phyloP scores from a whole-genome alignment of 768 basidiomycete genomes.

The Candolleomyces aberdarensis region DNA sequence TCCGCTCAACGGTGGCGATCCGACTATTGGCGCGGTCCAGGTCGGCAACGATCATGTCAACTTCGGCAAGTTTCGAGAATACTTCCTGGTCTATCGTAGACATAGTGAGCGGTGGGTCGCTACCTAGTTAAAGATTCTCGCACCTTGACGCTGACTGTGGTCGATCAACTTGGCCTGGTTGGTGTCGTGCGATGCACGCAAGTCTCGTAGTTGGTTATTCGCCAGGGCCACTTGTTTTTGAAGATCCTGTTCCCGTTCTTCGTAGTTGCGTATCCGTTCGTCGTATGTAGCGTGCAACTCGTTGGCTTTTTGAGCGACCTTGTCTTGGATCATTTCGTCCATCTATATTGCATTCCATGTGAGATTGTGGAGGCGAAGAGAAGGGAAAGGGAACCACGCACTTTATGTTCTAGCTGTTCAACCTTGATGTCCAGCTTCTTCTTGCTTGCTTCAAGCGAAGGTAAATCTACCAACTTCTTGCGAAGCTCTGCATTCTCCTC shows the following conservation, averaged over 20 bases:
- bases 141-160: conserved; percentile 88
- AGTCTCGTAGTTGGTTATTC: conserved; percentile 85
- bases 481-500: conserved; percentile 84
- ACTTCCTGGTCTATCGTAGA: conserved; percentile 77
- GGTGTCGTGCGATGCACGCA: conserved; percentile 87
- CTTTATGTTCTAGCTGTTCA: conserved; percentile 84
- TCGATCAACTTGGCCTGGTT: conserved; percentile 92
- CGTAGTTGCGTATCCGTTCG: conserved; percentile 92
- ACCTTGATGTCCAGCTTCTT: conserved; percentile 72
- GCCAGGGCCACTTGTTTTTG: conserved; percentile 88
- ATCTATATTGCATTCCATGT: conserved; percentile 45
- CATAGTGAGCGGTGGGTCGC: not conserved
- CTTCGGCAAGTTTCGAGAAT: conserved; percentile 83
- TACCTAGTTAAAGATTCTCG: not conserved
- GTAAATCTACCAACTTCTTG: conserved; percentile 62
- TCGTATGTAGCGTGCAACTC: conserved; percentile 97
- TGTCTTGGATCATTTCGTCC: conserved; percentile 90
- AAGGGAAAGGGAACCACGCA: conserved; percentile 22
- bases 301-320: conserved; percentile 89
- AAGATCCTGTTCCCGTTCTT: conserved; percentile 95
- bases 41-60: conserved; percentile 94
- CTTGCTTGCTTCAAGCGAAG: conserved; percentile 62
- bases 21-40: conserved; percentile 93
- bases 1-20: conserved; percentile 86
- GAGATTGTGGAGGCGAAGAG: not conserved